Base-by-base conservation (phyloP, 169 alveolate species). In the Plasmodium blacklocki region DNA sequence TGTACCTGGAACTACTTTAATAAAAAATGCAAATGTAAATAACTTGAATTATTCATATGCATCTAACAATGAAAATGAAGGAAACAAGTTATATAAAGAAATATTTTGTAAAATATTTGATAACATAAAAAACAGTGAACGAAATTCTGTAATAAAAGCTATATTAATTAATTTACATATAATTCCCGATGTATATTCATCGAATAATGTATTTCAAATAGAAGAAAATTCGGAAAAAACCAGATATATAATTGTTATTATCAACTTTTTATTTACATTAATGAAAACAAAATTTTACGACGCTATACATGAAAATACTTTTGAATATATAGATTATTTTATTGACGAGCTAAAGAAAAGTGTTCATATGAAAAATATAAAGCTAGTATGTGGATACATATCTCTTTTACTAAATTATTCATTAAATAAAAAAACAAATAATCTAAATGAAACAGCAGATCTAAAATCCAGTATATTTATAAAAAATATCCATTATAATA, bases 281-380 rank as follows among this genome's bases (percentile, higher is more conserved):
- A 86, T 86, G 92, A 86, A 72, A 86, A 86, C 92, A 29, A 86
- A 86, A 70, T 86, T 86, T 86, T 86, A 86, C 19, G 92, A 86
- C 45, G 50, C 43, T n/a, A 86, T 86, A 71, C 92, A 86, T 60
- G 92, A 86, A 71, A 86, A 86, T 56, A 86, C 92, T 19, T 86
- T 86, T 70, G 92, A 86, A 72, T 86, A 86, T 60, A 86, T 86
- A 59, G 92, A 86, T 49, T 86, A 71, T 54, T 86, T 86, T 74
- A 86, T 86, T 45, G 92, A 86, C 23, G 73, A 86, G 45, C 66
- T 86, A 54, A 86, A 86, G 52, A 86, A 86, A 52, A 86, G 92
- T 72, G 92, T 86, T 23, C 60, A 60, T 39, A 86, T 86, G 87
- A 86, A 86, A 86, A 86, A 71, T 49, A 86, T 86, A 43, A 86